Evolutionary conservation across 371 early-diverging fungal species (phyloP).

Genomic region (Polyrhizophydium stewartii): DNA sequence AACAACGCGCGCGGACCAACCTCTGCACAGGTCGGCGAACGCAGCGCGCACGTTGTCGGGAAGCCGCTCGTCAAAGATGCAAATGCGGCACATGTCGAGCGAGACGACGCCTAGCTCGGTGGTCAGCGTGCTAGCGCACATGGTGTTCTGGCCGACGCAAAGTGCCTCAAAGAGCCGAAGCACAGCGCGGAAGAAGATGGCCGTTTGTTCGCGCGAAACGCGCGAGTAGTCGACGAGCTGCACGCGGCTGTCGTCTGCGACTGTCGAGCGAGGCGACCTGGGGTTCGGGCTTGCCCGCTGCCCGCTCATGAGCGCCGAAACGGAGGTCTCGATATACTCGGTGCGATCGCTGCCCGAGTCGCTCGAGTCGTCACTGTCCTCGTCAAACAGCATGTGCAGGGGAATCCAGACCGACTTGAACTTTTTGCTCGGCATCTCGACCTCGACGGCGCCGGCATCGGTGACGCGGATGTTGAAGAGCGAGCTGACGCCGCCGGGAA

Average conservation of each 20-base stretch:
- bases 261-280: too few species aligned
- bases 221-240: background rate
- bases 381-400: background rate
- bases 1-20: too few species aligned
- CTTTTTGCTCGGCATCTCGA: background rate
- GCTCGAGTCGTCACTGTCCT: background rate
- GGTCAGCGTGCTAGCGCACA: constrained; percentile 13
- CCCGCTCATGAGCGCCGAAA: too few species aligned
- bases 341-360: too few species aligned
- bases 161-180: constrained; percentile 25
- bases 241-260: background rate
- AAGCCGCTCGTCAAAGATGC: constrained; percentile 32
- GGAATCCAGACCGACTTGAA: background rate
- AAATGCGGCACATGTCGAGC: constrained; percentile 36
- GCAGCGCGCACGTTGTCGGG: constrained; percentile 33
- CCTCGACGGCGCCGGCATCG: background rate
- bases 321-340: too few species aligned
- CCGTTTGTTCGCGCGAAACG: background rate
- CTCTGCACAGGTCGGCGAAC: constrained; percentile 35
- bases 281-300: too few species aligned
- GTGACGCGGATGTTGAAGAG: background rate
- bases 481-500: background rate
- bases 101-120: constrained; percentile 19
- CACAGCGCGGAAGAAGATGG: constrained; percentile 6
- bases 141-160: constrained; percentile 22